Evolutionary conservation across 2,329 filamentous ascomycete species (phyloP), one percentile per base, ranked within the genome.

Genomic region (Fusarium duplospermum): DNA sequence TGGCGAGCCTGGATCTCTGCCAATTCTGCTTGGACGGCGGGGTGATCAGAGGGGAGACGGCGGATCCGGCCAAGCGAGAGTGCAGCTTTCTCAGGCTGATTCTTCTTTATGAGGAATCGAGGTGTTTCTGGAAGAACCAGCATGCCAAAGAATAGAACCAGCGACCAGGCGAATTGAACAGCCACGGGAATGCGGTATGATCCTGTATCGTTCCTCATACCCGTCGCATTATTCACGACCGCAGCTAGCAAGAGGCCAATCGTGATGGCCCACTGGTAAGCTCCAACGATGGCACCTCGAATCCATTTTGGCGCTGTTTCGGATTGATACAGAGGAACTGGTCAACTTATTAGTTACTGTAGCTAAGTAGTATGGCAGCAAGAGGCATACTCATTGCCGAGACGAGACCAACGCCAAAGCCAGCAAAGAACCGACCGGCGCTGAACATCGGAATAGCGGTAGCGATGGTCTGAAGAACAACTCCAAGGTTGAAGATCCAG

Each of bases 111-210:
- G 79, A 89, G 96, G 88, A 92, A 97, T 80, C 94, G 92, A 59
- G 94, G 94, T 0, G 94, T 96, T 82, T 97, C 94, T 67, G 94
- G 94, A 9, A 97, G 91, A 79, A 94, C 83, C 75, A 95, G 82
- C 24, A 35, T 36, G 4, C 52, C 29, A 31, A 45, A 14, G 57
- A 84, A 93, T 22, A 97, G 91, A 74, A 97, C 92, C 45, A 95
- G 29, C 58, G 93, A 94, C 92, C 93, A 97, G 66, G 90, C 83
- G 84, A 95, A 93, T 85, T 97, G 94, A 62, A 97, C 86, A 59
- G 47, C 70, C 7, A 62, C 35, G 0, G 59, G 59, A 16, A 62
- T 62, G 8, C 59, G 40, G 16, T 62, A 72, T 2, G 70, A 70
- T 40, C 38, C 62, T 8, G 45, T 38, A 36, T 70, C 54, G 16